phyloP scores from a whole-genome alignment of 352 stramenopile genomes.

The Globisporangium okanoganense region DNA sequence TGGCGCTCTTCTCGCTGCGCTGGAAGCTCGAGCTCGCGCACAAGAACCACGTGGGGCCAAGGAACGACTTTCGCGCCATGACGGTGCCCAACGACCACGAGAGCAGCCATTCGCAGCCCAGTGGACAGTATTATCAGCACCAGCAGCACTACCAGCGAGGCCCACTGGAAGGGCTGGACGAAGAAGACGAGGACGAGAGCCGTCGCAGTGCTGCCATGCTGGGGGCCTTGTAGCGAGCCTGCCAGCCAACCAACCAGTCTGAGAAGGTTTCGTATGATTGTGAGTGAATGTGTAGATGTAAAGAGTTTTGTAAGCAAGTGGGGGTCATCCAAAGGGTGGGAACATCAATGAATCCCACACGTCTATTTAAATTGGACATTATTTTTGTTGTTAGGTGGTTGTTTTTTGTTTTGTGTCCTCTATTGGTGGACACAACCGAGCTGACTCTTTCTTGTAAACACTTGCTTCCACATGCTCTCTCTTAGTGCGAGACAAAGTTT shows the following conservation, averaged over 20 bases:
- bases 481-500: conserved; percentile 66
- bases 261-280: not conserved
- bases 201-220: not conserved
- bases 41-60: not conserved
- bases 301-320: not conserved
- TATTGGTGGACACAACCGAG: not conserved
- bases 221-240: not conserved
- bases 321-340: not conserved
- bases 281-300: not conserved
- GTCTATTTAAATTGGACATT: conserved; percentile 8
- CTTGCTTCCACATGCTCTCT: not conserved
- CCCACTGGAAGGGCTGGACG: not conserved
- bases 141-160: not conserved
- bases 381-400: too few relatives aligned
- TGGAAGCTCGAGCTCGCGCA: conserved; percentile 26
- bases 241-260: not conserved
- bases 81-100: not conserved
- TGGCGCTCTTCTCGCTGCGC: conserved; percentile 38
- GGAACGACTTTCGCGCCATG: not conserved
- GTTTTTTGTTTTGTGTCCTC: not conserved
- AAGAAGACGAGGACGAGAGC: not conserved
- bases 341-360: not conserved
- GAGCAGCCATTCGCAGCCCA: not conserved
- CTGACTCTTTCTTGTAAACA: not conserved
- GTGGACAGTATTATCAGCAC: too few relatives aligned